Base-by-base conservation (phyloP, 2,329 filamentous ascomycete species). In the Pseudocercospora fuligena region DNA sequence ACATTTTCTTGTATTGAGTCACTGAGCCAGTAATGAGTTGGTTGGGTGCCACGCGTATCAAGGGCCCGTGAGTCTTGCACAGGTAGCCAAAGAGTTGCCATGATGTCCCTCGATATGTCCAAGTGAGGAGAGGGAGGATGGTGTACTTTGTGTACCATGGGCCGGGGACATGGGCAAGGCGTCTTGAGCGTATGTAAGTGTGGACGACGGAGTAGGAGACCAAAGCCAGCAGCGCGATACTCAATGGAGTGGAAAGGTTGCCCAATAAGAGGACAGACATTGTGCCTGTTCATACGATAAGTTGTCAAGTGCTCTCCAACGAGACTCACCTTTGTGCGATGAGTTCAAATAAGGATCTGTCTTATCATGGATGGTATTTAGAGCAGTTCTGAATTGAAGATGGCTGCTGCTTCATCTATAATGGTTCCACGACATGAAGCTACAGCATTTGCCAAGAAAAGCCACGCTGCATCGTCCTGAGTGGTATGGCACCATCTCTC, bases 1-100 rank as follows among this genome's bases (percentile, higher is more conserved):
- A 61, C 46, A 65, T 65, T 19, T 65, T 65, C 63, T 61, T 65
- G 56, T 58, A 65, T 47, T 49, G 47, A n/a, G 49, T 61, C 19
- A 59, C 63, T 4, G 63, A 65, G 46, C 57, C 49, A 33, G 63
- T 65, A 36, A 61, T 56, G 58, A 65, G 63, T 11, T 61, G 63
- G 36, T 51, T 51, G 11, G 63, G 63, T 1, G 40, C 65, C 43
- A 66, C 61, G 3, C 65, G 65, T 14, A 66, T 49, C 16, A 66
- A 56, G 1, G 58, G 47, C 2, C 61, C 61, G 31, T 66, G 57
- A 6, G 21, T 19, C 12, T 53, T 21, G 47, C 61, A 63, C 16
- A 60, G 31, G 5, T 64, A 21, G 31, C 60, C 65, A 21, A 60
- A 60, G 47, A 56, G 23, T n/a, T 61, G 59, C 61, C 60, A 63